Conservation (phyloP, 1,139 yeast genomes). For the Pneumocystis carinii region DNA sequence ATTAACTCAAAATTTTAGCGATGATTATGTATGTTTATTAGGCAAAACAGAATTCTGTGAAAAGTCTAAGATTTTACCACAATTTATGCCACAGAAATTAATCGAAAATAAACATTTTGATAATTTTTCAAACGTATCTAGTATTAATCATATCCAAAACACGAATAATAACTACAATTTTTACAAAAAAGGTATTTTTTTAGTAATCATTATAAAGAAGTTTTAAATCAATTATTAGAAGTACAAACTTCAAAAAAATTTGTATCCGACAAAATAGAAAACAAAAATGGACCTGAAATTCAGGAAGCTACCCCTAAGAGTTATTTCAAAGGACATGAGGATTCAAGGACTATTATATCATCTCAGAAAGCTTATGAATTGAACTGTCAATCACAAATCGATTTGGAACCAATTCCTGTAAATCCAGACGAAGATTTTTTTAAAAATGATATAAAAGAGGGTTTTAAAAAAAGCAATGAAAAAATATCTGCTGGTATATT, state of each 20-base stretch:
- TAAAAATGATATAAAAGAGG: not conserved
- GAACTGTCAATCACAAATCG: not conserved
- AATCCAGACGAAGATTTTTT: not conserved
- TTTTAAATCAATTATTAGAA: not conserved
- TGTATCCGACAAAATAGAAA: not conserved
- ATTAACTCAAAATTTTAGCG: not conserved
- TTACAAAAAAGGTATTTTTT: not conserved
- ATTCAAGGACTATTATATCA: not conserved
- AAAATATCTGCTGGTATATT: not conserved
- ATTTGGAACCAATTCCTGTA: not conserved
- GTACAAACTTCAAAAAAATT: not conserved
- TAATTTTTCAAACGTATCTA: not conserved
- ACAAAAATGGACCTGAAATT: not conserved
- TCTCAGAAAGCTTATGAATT: not conserved
- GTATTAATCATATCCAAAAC: not conserved
- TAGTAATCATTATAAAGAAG: not conserved
- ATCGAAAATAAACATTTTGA: not conserved
- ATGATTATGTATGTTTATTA: not conserved
- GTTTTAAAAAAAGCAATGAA: not conserved
- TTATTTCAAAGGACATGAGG: not conserved
- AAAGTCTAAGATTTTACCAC: not conserved
- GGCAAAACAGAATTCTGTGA: not conserved
- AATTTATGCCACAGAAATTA: not conserved
- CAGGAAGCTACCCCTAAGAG: not conserved
- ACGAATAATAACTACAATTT: not conserved